Percentiles rank a stretch among this genome's conserved stretches.
Conservation (phyloP, 2,329 filamentous ascomycete genomes). For the Coniochaeta sp. region DNA sequence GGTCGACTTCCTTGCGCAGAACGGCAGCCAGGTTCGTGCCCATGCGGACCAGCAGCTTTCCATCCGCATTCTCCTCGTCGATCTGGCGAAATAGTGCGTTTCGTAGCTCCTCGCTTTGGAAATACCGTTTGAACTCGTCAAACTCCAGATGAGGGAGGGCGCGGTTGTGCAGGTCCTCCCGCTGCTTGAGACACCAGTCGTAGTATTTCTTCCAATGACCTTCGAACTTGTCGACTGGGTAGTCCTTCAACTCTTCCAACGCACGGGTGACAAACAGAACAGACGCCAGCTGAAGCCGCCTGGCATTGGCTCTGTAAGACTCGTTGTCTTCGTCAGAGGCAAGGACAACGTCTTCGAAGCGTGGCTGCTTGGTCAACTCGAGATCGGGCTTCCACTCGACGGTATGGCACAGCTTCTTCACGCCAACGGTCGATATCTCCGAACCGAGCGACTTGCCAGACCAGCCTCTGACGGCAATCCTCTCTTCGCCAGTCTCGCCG, state of each 20-base stretch:
- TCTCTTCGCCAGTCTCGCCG: not conserved
- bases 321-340: not conserved
- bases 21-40: not conserved
- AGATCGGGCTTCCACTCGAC: constrained; percentile 27
- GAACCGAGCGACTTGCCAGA: not conserved
- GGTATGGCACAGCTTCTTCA: constrained; percentile 23
- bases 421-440: not conserved
- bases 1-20: not conserved
- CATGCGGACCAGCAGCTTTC: not conserved
- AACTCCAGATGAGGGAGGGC: not conserved
- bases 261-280: not conserved
- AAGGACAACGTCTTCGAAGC: not conserved
- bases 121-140: not conserved
- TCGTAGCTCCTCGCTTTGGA: not conserved
- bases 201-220: not conserved
- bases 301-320: not conserved
- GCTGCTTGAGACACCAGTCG: not conserved
- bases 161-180: not conserved
- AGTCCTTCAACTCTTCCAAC: not conserved
- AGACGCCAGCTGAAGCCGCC: not conserved
- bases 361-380: not conserved
- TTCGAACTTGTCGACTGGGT: not conserved
- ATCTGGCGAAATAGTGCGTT: not conserved
- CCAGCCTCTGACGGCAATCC: not conserved
- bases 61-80: not conserved